phyloP scores from a whole-genome alignment of 345 rosid species.

The Populus pruinosa region DNA sequence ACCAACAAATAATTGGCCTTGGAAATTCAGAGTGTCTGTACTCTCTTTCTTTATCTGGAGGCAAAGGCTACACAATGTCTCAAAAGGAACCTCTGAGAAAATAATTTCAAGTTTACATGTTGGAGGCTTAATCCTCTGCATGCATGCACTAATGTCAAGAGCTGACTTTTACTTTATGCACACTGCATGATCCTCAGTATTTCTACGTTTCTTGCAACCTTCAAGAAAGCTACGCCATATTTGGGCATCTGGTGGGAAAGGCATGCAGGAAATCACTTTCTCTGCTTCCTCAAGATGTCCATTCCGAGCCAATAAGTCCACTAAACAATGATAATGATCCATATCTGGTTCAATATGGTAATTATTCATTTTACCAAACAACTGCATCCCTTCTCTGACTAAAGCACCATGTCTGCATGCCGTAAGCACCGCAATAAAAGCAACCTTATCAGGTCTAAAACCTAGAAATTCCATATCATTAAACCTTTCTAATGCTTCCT shows the following conservation, averaged over 20 bases:
- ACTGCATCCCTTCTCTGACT: constrained; percentile 64
- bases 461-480: constrained; percentile 51
- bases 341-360: constrained; percentile 61
- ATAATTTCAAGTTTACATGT: background rate
- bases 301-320: constrained; percentile 60
- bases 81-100: background rate
- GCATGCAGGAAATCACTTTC: constrained; percentile 58
- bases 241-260: constrained; percentile 60
- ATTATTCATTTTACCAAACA: constrained; percentile 56
- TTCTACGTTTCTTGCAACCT: constrained; percentile 49
- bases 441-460: constrained; percentile 63
- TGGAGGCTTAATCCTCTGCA: background rate
- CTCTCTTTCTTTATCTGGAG: background rate
- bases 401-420: constrained; percentile 77
- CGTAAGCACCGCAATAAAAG: constrained; percentile 58
- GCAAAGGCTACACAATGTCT: background rate
- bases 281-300: constrained; percentile 70
- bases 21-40: background rate
- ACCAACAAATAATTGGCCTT: background rate
- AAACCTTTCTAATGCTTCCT: constrained; percentile 58
- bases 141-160: background rate
- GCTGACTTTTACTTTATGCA: background rate
- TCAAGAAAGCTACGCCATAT: constrained; percentile 75
- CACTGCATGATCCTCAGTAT: constrained; percentile 11
- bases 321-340: constrained; percentile 70